A percentile compares a stretch with the other conserved stretches of the same genome.
Conservation (phyloP, 2,329 filamentous ascomycete genomes). For the Aspergillus proliferans region DNA sequence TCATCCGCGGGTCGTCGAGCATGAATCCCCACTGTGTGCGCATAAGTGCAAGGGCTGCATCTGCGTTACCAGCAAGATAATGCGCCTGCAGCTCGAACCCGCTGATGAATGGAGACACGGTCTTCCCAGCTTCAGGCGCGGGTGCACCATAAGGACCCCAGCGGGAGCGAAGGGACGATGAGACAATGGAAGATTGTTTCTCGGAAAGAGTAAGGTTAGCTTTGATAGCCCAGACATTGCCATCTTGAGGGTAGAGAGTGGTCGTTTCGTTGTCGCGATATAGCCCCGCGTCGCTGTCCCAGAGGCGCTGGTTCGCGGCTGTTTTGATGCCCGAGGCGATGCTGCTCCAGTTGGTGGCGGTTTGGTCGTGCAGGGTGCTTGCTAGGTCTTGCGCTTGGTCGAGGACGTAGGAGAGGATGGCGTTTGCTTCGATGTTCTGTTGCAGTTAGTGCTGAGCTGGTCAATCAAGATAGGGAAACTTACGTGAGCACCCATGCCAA, state of each 20-base stretch:
- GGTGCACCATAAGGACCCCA: conserved; percentile 45
- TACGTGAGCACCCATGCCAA: conserved; percentile 46
- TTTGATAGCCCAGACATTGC: conserved; percentile 36
- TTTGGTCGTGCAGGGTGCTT: conserved; percentile 13
- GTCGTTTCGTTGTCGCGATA: conserved; percentile 27
- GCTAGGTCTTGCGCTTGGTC: conserved; percentile 17
- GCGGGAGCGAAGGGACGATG: conserved; percentile 31
- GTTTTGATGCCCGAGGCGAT: conserved; percentile 16
- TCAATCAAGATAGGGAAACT: background rate
- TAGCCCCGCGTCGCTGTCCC: conserved; percentile 17
- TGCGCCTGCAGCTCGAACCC: conserved; percentile 42
- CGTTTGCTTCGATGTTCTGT: conserved; percentile 33
- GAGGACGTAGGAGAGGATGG: conserved; percentile 38
- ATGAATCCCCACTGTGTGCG: conserved; percentile 50
- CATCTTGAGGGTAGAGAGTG: conserved; percentile 25
- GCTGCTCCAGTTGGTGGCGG: conserved; percentile 13
- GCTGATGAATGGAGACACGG: conserved; percentile 39
- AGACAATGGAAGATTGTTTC: conserved; percentile 24
- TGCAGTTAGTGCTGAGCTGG: background rate
- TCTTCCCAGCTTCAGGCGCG: conserved; percentile 35
- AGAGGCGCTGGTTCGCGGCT: conserved; percentile 21
- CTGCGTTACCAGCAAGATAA: conserved; percentile 31
- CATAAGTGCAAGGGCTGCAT: conserved; percentile 39
- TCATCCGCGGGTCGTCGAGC: conserved; percentile 50
- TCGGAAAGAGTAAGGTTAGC: conserved; percentile 23